Evolutionary conservation across 306 rosid genomes (phyloP).

Genomic region (Trifolium dubium): DNA sequence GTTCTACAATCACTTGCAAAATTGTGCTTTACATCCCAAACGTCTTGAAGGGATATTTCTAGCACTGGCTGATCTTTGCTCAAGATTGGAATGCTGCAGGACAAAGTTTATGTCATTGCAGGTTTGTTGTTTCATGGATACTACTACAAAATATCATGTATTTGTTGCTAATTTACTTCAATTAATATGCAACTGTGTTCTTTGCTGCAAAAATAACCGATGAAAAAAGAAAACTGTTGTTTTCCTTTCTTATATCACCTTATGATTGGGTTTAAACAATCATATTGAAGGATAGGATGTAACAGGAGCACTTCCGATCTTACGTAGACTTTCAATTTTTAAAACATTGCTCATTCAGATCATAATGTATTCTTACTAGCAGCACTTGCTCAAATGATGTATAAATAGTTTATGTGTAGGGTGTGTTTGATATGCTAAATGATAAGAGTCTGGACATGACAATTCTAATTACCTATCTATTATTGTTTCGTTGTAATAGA

Average conservation of each 20-base stretch:
- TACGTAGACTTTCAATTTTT: no score
- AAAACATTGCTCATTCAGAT: no score
- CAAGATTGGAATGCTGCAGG: slow-evolving; percentile 94
- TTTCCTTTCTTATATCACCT: slow-evolving; percentile 12
- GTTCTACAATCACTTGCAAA: slow-evolving; percentile 72
- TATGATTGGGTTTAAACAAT: slow-evolving; percentile 10
- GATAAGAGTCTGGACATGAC: no score
- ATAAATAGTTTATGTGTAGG: no score
- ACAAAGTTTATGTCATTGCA: slow-evolving; percentile 74
- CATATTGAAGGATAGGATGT: slow-evolving; percentile 8
- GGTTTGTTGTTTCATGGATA: slow-evolving; percentile 65
- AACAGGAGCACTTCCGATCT: neutral
- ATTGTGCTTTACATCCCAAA: slow-evolving; percentile 54
- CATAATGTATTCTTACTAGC: no score
- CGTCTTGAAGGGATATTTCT: slow-evolving; percentile 81
- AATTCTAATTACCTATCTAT: no score
- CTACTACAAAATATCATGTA: slow-evolving; percentile 11
- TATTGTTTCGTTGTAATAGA: no score
- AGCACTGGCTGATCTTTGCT: slow-evolving; percentile 86
- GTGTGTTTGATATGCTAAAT: no score
- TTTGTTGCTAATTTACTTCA: slow-evolving; percentile 9
- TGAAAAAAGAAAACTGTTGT: slow-evolving; percentile 16
- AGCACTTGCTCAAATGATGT: no score
- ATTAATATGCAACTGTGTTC: neutral
- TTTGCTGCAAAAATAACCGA: slow-evolving; percentile 13